Percentiles rank a stretch among this genome's conserved stretches.
Conservation (phyloP, 148 eudicot species). For the Gaultheria prostrata region DNA sequence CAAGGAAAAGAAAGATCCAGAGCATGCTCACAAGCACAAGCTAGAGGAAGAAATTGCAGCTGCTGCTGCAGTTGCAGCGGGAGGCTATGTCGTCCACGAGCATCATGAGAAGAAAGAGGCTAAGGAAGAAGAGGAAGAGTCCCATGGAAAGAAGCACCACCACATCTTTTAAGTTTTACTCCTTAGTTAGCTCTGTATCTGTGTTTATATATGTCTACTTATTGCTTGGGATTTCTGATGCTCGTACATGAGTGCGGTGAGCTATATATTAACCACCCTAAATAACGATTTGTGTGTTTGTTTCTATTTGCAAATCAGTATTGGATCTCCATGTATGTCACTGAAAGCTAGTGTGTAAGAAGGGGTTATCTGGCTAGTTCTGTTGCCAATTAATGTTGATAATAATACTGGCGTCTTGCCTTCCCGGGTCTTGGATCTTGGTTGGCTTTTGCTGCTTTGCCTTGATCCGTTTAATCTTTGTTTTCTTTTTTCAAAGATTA, state of each 20-base stretch:
- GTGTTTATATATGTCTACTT: not conserved
- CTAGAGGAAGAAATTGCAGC: slow-evolving; percentile 47
- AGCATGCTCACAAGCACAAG: slow-evolving; percentile 56
- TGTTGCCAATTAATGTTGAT: not conserved
- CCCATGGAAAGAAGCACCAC: not conserved
- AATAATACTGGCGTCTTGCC: not conserved
- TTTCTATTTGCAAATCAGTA: not conserved
- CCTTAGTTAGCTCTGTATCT: not conserved
- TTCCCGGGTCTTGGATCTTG: too few species aligned
- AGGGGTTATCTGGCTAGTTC: not conserved
- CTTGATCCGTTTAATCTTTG: too few species aligned
- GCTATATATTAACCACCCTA: not conserved
- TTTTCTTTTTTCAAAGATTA: too few species aligned
- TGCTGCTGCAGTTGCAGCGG: slow-evolving; percentile 40
- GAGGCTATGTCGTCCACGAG: slow-evolving; percentile 51
- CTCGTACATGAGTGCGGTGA: not conserved
- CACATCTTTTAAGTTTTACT: not conserved
- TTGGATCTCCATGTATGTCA: not conserved
- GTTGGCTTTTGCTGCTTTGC: too few species aligned
- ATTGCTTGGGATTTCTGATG: not conserved
- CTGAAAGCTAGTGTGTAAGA: not conserved
- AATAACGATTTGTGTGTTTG: not conserved
- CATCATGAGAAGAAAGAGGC: slow-evolving; percentile 61
- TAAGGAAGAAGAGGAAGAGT: slow-evolving; percentile 12
- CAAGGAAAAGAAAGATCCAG: slow-evolving; percentile 56